These are phyloP conservation scores for Proliferodiscus dingleyae DNA, from an alignment of 2,329 filamentous ascomycete species.

Conservation along the genomic window DNA sequence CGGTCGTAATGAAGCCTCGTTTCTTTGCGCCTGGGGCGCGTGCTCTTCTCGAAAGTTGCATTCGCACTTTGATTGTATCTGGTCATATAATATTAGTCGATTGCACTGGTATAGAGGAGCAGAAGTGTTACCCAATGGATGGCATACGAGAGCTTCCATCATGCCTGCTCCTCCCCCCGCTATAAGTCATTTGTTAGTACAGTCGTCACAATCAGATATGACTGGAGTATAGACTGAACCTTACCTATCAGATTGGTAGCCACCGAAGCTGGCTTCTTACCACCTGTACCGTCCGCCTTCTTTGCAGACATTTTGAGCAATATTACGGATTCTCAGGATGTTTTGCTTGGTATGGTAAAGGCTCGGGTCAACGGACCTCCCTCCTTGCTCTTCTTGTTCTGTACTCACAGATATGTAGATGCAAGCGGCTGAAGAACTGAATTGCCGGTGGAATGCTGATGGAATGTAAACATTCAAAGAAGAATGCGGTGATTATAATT, in stretches of 20 bases:
- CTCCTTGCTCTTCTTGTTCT: background rate
- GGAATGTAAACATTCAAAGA: background rate
- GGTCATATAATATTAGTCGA: background rate
- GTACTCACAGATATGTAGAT: background rate
- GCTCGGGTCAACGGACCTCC: conserved; percentile 1
- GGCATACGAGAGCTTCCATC: conserved; percentile 97
- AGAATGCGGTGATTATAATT: background rate
- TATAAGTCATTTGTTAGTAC: conserved; percentile 34
- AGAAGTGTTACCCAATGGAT: conserved; percentile 70
- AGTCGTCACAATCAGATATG: conserved; percentile 3
- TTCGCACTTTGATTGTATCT: conserved; percentile 98
- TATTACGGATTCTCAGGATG: background rate
- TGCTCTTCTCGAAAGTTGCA: conserved; percentile 91
- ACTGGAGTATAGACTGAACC: conserved; percentile 10
- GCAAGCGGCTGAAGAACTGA: no score
- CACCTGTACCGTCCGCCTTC: conserved; percentile 48
- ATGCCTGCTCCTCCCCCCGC: conserved; percentile 96
- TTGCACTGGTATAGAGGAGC: background rate
- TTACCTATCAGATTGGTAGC: conserved; percentile 88
- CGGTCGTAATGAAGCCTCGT: conserved; percentile 83
- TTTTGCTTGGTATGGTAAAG: conserved; percentile 5
- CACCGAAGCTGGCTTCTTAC: conserved; percentile 74
- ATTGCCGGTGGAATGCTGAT: no score
- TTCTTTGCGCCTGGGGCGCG: conserved; percentile 74
- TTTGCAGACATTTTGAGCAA: conserved; percentile 52